A percentile compares a stretch with the other conserved stretches of the same genome.
Conservation (phyloP, 129 eudicot species). For the Pulicaria dysenterica region DNA sequence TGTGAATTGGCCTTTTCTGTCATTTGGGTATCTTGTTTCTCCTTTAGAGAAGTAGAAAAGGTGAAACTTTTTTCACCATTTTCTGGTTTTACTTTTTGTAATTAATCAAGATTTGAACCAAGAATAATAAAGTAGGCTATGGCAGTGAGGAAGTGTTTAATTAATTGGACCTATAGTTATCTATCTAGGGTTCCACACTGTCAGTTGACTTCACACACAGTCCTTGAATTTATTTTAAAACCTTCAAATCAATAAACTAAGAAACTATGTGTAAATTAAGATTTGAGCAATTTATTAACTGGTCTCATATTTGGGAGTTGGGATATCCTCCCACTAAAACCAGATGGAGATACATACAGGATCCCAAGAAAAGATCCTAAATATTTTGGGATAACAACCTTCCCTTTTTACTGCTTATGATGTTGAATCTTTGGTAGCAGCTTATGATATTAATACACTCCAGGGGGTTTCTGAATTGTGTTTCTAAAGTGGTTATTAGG, state of each 20-base stretch:
- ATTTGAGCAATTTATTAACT: neutral
- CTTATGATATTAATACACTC: neutral
- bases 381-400: neutral
- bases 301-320: neutral
- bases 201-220: constrained; percentile 1
- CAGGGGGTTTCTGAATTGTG: neutral
- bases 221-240: neutral
- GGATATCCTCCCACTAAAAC: neutral
- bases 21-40: constrained; percentile 29
- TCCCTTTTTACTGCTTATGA: neutral
- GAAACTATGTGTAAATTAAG: no score
- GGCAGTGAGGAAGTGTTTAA: constrained; percentile 2
- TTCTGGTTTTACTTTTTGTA: constrained; percentile 15
- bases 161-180: neutral
- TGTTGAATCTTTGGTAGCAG: constrained; percentile 1
- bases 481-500: neutral
- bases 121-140: constrained; percentile 16
- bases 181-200: constrained; percentile 5
- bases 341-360: no score
- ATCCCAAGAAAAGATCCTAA: no score
- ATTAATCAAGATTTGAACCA: constrained; percentile 28
- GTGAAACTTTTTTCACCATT: constrained; percentile 16
- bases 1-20: constrained; percentile 32
- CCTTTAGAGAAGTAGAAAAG: constrained; percentile 19
- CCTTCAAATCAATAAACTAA: no score